Evolutionary conservation across 139 green algal genomes (phyloP), one percentile per base, ranked within the genome.

Genomic region (Auxenochlorella pyrenoidosa): DNA sequence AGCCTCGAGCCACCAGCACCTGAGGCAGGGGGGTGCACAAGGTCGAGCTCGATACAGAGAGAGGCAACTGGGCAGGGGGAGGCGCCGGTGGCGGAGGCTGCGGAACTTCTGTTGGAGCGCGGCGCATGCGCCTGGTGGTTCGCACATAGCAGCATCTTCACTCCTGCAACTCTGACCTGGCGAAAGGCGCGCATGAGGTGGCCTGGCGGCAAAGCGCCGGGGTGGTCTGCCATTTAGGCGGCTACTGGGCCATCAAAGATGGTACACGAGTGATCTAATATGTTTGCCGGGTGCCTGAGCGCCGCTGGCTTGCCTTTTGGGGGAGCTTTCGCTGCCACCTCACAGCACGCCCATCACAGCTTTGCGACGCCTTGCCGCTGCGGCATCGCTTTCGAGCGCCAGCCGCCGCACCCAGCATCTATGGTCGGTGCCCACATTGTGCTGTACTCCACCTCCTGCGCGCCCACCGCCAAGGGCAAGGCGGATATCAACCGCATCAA

Each of bases 401-500:
- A 63, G 54, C 54, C 12, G 16, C 2, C 22, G 18, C 54, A 63
- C 2, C 38, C 40, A 75, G 79, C 89, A 66, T 79, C 72, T 51
- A 89, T 88, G 75, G 41, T 10, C 30, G 15, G 44, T 63, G 83
- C 59, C 12, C 70, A 84, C 19, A 75, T 95, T 12, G 86, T 94
- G 36, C 59, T 95, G 36, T 95, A 89, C 73, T 76, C 76, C 47
- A 94, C 92, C 59, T 89, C 90, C 4, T 90, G 78, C 36, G 80
- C 92, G 1, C 75, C 84, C 6, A 93, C 91, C 5, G 44, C 85
- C 3, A 95, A 95, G 83, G 86, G 89, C 8, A 88, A 86, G 40
- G 78, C 83, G 44, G 93, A 94, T 79, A 95, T 92, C n/a, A 87
- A 66, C 22, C 90, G 84, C 18, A 90, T 90, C 28, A 83, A 83